Percentiles rank a stretch among this genome's conserved stretches.
Conservation (phyloP, 2,329 filamentous ascomycete genomes). For the Emergomyces orientalis region DNA sequence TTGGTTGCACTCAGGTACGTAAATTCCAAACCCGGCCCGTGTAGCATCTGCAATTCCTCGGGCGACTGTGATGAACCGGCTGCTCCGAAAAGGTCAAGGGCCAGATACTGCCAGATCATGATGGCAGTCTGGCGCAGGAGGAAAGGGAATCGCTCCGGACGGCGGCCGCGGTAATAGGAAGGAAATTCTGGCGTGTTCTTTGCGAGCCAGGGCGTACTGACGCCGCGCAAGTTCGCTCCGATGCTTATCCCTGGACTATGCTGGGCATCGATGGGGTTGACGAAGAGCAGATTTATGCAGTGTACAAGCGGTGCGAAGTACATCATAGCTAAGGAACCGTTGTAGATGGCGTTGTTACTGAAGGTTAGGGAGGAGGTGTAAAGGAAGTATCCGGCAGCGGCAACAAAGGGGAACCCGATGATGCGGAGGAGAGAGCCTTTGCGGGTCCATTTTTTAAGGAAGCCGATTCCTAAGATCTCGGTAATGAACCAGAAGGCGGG, state of each 20-base stretch:
- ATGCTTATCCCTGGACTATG: not conserved
- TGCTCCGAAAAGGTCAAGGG: constrained; percentile 11
- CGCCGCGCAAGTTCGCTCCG: constrained; percentile 14
- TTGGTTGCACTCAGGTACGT: constrained; percentile 5
- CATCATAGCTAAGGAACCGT: not conserved
- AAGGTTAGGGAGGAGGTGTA: not conserved
- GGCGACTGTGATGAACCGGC: constrained; percentile 2
- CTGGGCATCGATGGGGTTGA: not conserved
- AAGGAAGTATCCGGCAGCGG: not conserved
- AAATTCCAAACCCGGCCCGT: constrained; percentile 6
- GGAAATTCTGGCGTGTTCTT: constrained; percentile 18
- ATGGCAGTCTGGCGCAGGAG: constrained; percentile 18
- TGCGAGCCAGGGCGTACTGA: constrained; percentile 19
- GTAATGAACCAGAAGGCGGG: not conserved
- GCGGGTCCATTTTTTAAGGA: not conserved
- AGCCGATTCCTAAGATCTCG: not conserved
- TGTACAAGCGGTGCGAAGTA: not conserved
- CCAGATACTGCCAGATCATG: constrained; percentile 18
- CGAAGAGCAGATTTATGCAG: not conserved
- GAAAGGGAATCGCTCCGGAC: constrained; percentile 12
- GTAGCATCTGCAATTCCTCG: not conserved
- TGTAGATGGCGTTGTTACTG: not conserved
- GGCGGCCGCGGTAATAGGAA: constrained; percentile 7
- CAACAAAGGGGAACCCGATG: not conserved
- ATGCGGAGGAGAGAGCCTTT: not conserved